Base-by-base conservation (phyloP, 2,329 filamentous ascomycete species). In the Tolypocladium sp. region DNA sequence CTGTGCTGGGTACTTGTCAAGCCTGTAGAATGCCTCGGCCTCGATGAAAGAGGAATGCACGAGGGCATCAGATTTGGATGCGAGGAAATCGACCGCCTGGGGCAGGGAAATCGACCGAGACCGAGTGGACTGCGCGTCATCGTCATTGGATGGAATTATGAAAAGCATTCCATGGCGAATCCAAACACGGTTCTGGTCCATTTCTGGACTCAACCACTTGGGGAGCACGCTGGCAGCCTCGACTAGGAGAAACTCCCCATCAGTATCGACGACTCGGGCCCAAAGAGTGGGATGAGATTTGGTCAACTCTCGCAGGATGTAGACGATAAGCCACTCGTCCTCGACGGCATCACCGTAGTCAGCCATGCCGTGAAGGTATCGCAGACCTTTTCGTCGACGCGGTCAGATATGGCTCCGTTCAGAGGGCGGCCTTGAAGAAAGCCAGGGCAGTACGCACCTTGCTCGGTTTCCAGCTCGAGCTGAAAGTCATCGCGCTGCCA, bases 271-370 rank as follows among this genome's bases (percentile, higher is more conserved):
- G 4, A 96, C 82, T 55, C 90, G 86, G 54, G 92, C 83, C 92
- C 93, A 99, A 9, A 92, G 78, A 61, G 88, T 80, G 5, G 84
- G 78, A 66, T 90, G 90, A 42, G 82, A 79, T 65, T 81, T 89
- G 65, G 88, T 92, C 65, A 97, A 76, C 73, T 96, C 88, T 52
- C 90, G 85, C 37, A 99, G 79, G 6, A 97, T 77, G 74, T 92
- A 96, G 25, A 97, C 92, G 61, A 97, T 87, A 7, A 97, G 82
- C 95, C 94, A 99, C 76, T 99, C 95, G 67, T 99, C 94, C 68
- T 96, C 93, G 4, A 97, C 87, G 0, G 92, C 94, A 73, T 99
- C 95, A 10, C 93, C 92, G 68, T 92, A 97, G 70, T 93, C 90
- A 1, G 91, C 94, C 57, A 80, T 79, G 25, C 93, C 93, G 63